phyloP scores from a whole-genome alignment of 2,329 filamentous ascomycete genomes.

The Diaporthe ilicicola region DNA sequence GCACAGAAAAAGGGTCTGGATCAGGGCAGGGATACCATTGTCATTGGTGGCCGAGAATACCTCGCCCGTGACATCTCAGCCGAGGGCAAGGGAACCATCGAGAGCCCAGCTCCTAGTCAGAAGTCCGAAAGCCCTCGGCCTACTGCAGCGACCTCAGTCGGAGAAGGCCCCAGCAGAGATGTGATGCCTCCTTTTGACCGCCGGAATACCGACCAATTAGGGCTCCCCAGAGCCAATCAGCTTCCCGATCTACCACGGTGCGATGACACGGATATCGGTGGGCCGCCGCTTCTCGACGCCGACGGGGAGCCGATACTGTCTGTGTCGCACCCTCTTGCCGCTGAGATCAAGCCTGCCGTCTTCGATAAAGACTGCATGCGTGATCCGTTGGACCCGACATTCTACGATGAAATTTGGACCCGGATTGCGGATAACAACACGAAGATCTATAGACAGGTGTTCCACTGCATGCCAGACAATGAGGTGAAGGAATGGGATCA shows the following conservation, averaged over 20 bases:
- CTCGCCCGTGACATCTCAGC: constrained; percentile 70
- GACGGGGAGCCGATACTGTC: constrained; percentile 56
- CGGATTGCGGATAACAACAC: constrained; percentile 93
- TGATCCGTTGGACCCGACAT: constrained; percentile 83
- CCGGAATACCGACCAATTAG: constrained; percentile 72
- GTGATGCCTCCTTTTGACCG: constrained; percentile 60
- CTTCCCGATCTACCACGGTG: constrained; percentile 73
- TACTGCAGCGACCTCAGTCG: constrained; percentile 44
- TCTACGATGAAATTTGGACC: constrained; percentile 90
- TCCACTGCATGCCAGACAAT: constrained; percentile 96
- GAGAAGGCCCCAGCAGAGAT: constrained; percentile 55
- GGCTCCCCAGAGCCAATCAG: constrained; percentile 73
- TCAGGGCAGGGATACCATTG: constrained; percentile 74
- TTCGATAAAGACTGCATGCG: constrained; percentile 93
- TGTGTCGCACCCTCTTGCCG: constrained; percentile 60
- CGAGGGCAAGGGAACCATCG: constrained; percentile 69
- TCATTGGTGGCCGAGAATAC: constrained; percentile 75
- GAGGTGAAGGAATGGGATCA: constrained; percentile 94
- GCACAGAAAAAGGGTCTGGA: constrained; percentile 69
- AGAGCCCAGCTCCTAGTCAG: constrained; percentile 48
- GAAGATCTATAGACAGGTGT: constrained; percentile 90
- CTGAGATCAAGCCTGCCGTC: constrained; percentile 76
- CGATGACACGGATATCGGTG: constrained; percentile 86
- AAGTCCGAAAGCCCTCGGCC: constrained; percentile 29
- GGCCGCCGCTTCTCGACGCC: constrained; percentile 69